Base-by-base conservation (phyloP, 345 rosid genomes). In the Murraya paniculata region DNA sequence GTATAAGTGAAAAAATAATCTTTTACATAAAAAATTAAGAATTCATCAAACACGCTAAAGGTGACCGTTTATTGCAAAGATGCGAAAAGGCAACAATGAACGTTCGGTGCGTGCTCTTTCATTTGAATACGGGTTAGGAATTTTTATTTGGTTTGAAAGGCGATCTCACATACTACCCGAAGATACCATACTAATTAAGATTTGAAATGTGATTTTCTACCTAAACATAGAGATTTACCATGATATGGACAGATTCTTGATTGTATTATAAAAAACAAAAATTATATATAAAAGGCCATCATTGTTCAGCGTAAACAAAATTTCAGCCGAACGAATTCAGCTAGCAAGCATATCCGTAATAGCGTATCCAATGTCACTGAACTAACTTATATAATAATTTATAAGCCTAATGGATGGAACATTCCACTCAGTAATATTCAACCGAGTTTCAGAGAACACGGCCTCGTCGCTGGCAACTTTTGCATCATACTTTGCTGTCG, bases 401-500 rank as follows among this genome's bases (percentile, higher is more conserved):
- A 55, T 78, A 10, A 61, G 25, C 6, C 64, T 16, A 30, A 76
- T 14, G 0, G 71, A 25, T 7, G 13, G 8, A 4, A 65, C 30
- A 13, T 28, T 18, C 13, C 27, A 50, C 25, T 57, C 61, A 5
- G 13, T 48, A 3, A 18, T 3, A 6, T 61, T 33, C 61, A 81
- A 7, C 28, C 22, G 35, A 2, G 39, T 24, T 11, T 30, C 58
- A 27, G 81, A 81, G 1, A 1, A 6, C 3, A 13, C 8, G 0
- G 76, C 79, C 38, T 66, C 64, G 36, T 75, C 79, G 11, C 75
- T 74, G 41, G 65, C 82, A 11, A 75, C 28, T 33, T 31, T 68
- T 9, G 53, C 64, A 27, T 80, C 82, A 21, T 75, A 69, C 9
- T 50, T 80, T 9, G 79, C 82, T 13, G 48, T 9, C 5, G 7